These are phyloP conservation scores for Pythium diclinum DNA, from an alignment of 352 stramenopile genomes.

Conservation along the genomic window DNA sequence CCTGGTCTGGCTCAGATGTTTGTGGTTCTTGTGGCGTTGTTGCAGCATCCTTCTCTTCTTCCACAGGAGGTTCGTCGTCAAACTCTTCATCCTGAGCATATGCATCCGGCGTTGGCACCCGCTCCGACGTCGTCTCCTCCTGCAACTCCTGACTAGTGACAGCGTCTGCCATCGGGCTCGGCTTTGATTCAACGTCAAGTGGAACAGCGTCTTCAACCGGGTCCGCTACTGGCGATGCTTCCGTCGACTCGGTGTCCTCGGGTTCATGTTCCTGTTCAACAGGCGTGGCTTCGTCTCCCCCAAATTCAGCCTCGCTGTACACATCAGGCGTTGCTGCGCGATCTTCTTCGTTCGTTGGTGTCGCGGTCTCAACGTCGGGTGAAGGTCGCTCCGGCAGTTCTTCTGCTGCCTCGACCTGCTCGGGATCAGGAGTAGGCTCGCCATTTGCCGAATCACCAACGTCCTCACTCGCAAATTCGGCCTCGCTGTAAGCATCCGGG, in stretches of 20 bases:
- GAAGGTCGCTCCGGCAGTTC: neutral
- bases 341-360: neutral
- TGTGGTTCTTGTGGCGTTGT: neutral
- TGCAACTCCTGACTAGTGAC: neutral
- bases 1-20: neutral
- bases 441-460: neutral
- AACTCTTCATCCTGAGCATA: slow-evolving; percentile 9
- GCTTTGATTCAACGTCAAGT: neutral
- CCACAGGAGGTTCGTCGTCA: neutral
- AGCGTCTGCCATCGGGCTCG: neutral
- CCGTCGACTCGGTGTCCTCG: neutral
- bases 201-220: neutral
- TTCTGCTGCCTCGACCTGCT: neutral
- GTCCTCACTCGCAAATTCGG: slow-evolving; percentile 3
- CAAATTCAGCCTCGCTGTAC: slow-evolving; percentile 11
- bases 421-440: neutral
- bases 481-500: slow-evolving; percentile 2
- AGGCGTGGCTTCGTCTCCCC: neutral
- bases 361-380: neutral
- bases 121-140: neutral
- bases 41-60: neutral
- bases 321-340: neutral
- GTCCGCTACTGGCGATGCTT: neutral
- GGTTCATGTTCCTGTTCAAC: neutral
- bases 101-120: slow-evolving; percentile 2